Base-by-base conservation (phyloP, 768 basidiomycete genomes). In the Phaeotremella skinneri region DNA sequence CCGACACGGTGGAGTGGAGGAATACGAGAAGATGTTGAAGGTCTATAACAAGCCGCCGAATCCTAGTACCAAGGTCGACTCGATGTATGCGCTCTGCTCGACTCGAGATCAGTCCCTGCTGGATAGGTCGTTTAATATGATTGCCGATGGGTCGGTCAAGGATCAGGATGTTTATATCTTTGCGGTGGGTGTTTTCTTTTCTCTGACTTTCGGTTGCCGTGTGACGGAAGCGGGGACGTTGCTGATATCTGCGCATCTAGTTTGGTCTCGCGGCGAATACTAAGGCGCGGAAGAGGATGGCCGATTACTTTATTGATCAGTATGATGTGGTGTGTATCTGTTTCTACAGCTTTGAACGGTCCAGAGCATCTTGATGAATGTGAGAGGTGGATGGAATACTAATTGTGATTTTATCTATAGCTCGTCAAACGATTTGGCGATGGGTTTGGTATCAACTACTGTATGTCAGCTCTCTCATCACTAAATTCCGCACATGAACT, bases 21-120 rank as follows among this genome's bases (percentile, higher is more conserved):
- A 93, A 70, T 94, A 86, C 68, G 84, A 89, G 31, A 85, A 85
- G 34, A 80, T 87, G 41, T 81, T 85, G 66, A 80, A 80, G 59
- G 81, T 92, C 31, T 85, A 86, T 70, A 83, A 85, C 67, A 85
- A 87, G 56, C 84, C 87, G 14, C 82, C 83, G 62, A 89, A 88
- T 21, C 87, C 92, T 0, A 84, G 85, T 4, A 82, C 86, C 32
- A 84, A 85, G 66, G 83, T 84, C 25, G 72, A 76, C 53, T 68
- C 63, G 58, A 89, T 90, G 72, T 70, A 76, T 55, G 89, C 85
- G 1, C 80, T 93, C 79, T 84, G 85, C 53, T 79, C 82, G 23
- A 80, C 87, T 1, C 77, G 80, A 68, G 82, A 90, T 59, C 68
- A 79, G 11, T 80, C 72, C 56, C 81, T 91, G 31, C 70, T 87